A percentile compares a stretch with the other conserved stretches of the same genome.
Conservation (phyloP, 805 yeast species). For the Diddensiella santjacobensis region DNA sequence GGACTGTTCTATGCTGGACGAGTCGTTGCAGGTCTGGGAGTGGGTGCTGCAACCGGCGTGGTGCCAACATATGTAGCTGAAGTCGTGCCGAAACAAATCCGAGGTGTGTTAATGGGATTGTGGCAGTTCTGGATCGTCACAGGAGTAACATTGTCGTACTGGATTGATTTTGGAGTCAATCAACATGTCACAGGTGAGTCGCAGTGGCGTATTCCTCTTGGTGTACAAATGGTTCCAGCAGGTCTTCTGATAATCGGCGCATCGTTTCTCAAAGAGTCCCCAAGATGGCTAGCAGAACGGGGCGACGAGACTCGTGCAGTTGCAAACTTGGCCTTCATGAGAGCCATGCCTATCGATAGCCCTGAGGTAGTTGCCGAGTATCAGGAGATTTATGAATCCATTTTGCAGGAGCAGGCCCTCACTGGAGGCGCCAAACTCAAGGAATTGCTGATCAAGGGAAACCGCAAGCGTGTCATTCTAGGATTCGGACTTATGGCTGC, state of each 20-base stretch:
- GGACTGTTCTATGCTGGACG: slow-evolving; percentile 51
- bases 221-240: slow-evolving; percentile 53
- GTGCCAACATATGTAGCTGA: slow-evolving; percentile 53
- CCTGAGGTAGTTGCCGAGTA: slow-evolving; percentile 48
- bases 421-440: slow-evolving; percentile 23
- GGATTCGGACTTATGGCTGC: slow-evolving; percentile 34
- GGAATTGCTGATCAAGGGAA: slow-evolving; percentile 9
- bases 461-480: slow-evolving; percentile 10
- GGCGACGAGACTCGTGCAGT: slow-evolving; percentile 48
- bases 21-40: slow-evolving; percentile 49
- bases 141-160: slow-evolving; percentile 34
- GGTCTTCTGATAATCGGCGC: slow-evolving; percentile 44
- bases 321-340: slow-evolving; percentile 37
- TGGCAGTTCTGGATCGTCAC: slow-evolving; percentile 27
- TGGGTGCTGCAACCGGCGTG: slow-evolving; percentile 48
- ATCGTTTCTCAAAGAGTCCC: slow-evolving; percentile 38
- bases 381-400: slow-evolving; percentile 48
- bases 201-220: slow-evolving; percentile 55
- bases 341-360: slow-evolving; percentile 45
- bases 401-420: slow-evolving; percentile 38
- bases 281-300: slow-evolving; percentile 39
- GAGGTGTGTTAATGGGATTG: slow-evolving; percentile 36
- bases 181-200: slow-evolving; percentile 38
- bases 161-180: slow-evolving; percentile 51
- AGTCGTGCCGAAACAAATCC: slow-evolving; percentile 33